These are phyloP conservation scores for Poa pratensis DNA, from an alignment of 176 grass and related monocot genomes.

Conservation along the genomic window DNA sequence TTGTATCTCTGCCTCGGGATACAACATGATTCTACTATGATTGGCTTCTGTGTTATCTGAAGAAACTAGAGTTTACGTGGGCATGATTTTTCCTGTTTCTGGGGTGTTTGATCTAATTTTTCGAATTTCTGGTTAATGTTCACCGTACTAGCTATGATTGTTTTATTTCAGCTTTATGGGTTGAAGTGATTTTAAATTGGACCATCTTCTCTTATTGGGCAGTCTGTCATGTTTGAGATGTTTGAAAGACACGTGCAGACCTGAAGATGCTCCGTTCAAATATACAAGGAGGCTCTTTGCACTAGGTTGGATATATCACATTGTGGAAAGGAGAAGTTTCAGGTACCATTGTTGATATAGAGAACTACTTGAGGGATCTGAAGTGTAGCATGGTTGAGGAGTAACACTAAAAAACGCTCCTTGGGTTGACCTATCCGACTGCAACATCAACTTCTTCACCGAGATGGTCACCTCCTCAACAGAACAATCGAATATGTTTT, in stretches of 20 bases:
- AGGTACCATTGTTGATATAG: conserved; percentile 33
- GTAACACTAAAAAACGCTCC: not conserved
- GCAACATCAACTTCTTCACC: too few species aligned
- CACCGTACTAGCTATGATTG: conserved; percentile 22
- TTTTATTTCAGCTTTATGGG: conserved; percentile 31
- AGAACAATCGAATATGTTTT: too few species aligned
- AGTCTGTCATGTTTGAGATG: conserved; percentile 82
- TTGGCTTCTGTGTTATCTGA: not conserved
- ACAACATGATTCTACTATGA: not conserved
- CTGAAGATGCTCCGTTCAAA: conserved; percentile 71
- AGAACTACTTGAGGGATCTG: not conserved
- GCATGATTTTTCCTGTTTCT: not conserved
- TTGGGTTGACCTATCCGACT: too few species aligned
- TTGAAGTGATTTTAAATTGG: conserved; percentile 32
- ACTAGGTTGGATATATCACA: conserved; percentile 87
- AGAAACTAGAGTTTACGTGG: not conserved
- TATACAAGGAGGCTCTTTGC: conserved; percentile 91
- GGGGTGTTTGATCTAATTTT: not conserved
- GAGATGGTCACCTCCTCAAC: too few species aligned
- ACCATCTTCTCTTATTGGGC: conserved; percentile 42
- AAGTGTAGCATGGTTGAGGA: not conserved
- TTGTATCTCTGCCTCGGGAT: not conserved
- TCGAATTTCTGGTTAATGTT: conserved; percentile 3
- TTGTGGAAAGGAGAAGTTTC: conserved; percentile 81
- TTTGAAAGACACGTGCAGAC: conserved; percentile 81